Evolutionary conservation across 176 grass and related monocot species (phyloP).

Genomic region (Chloris gayana): DNA sequence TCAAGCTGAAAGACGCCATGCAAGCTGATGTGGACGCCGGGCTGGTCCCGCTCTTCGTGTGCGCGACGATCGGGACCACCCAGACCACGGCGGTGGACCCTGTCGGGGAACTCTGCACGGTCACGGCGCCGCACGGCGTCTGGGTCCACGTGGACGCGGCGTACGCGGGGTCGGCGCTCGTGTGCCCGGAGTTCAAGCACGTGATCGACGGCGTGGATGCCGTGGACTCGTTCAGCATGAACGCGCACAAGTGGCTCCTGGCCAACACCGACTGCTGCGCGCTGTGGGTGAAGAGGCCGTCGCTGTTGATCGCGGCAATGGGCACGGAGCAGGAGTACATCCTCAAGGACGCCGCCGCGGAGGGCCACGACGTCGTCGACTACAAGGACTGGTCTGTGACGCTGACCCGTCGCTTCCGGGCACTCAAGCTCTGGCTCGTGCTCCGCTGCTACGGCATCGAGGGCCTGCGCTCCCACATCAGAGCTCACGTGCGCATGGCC

Average conservation of each 20-base stretch:
- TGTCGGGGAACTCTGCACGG: constrained; percentile 1
- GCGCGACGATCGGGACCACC: constrained; percentile 43
- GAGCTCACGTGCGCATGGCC: constrained; percentile 36
- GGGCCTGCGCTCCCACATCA: constrained; percentile 42
- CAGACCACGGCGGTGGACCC: constrained; percentile 32
- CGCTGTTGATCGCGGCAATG: not conserved
- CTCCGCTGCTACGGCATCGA: constrained; percentile 49
- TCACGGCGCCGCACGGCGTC: constrained; percentile 14
- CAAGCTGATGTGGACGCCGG: constrained; percentile 25
- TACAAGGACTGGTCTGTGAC: constrained; percentile 21
- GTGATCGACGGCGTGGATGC: not conserved
- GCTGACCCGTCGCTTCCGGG: constrained; percentile 47
- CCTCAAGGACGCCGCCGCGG: constrained; percentile 17
- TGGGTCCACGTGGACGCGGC: constrained; percentile 31
- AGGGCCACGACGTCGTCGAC: constrained; percentile 15
- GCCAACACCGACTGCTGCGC: constrained; percentile 29
- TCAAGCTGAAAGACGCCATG: not conserved
- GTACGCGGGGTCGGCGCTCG: not conserved
- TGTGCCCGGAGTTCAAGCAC: constrained; percentile 9
- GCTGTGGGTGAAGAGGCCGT: constrained; percentile 3
- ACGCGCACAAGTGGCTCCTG: constrained; percentile 25
- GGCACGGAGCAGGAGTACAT: constrained; percentile 36
- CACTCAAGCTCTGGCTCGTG: constrained; percentile 60
- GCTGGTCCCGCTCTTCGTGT: constrained; percentile 38
- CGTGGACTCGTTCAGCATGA: constrained; percentile 34